Conservation (phyloP, 331 rosid genomes). For the Acacia pycnantha region DNA sequence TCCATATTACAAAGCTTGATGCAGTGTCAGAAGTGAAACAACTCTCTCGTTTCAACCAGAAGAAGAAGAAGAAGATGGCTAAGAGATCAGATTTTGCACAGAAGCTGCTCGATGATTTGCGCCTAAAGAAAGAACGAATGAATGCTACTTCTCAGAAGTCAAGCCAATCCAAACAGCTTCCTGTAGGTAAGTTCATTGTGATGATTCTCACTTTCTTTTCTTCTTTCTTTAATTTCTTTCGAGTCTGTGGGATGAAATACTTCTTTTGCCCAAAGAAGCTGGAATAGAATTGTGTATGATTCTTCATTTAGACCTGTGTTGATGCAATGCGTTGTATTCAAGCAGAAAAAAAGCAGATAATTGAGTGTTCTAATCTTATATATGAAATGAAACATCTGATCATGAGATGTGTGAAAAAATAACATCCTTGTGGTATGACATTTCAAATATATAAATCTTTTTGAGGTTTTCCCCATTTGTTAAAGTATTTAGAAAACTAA, state of each 20-base stretch:
- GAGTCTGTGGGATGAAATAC: neutral
- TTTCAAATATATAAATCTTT: neutral
- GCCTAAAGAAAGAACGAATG: slow-evolving; percentile 72
- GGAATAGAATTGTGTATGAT: neutral
- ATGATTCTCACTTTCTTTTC: neutral
- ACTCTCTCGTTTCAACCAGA: neutral
- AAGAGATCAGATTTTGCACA: slow-evolving; percentile 94
- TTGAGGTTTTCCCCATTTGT: neutral
- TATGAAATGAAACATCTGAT: neutral
- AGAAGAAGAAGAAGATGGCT: slow-evolving; percentile 47
- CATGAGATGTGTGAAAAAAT: neutral
- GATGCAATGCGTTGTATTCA: neutral
- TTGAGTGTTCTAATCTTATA: neutral
- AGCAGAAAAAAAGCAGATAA: neutral
- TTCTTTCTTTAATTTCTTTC: neutral
- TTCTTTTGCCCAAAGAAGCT: neutral
- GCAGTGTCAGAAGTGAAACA: slow-evolving; percentile 6
- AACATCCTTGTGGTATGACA: neutral
- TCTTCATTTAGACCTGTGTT: neutral
- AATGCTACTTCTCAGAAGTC: slow-evolving; percentile 63
- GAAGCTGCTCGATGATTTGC: slow-evolving; percentile 90
- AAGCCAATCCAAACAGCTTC: slow-evolving; percentile 55
- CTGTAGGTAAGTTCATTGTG: slow-evolving; percentile 52
- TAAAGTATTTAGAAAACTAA: neutral
- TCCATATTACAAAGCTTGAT: slow-evolving; percentile 18